phyloP scores from a whole-genome alignment of 768 basidiomycete genomes.

The Baorangia bicolor region DNA sequence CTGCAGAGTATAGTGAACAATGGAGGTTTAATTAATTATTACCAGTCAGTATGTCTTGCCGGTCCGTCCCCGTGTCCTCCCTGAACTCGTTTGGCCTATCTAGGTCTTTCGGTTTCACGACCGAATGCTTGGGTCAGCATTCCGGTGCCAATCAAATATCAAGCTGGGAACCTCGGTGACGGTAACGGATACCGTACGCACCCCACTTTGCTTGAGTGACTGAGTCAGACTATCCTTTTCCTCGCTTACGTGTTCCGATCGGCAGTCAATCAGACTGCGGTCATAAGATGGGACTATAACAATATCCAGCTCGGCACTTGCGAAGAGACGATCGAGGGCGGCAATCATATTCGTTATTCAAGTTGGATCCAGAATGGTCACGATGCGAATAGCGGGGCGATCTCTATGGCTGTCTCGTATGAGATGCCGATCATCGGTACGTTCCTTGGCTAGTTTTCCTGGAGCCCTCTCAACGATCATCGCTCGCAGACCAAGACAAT shows the following conservation, averaged over 20 bases:
- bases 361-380: conserved; percentile 81
- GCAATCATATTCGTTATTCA: conserved; percentile 86
- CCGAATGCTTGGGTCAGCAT: conserved; percentile 85
- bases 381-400: conserved; percentile 61
- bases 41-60: conserved; percentile 51
- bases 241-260: neutral
- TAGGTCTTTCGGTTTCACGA: conserved; percentile 65
- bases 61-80: neutral
- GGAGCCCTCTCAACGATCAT: neutral
- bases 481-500: conserved; percentile 54
- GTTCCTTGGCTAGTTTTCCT: conserved; percentile 22
- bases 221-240: neutral
- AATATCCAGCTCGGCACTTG: conserved; percentile 83
- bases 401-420: conserved; percentile 75
- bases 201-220: conserved; percentile 3
- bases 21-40: conserved; percentile 83
- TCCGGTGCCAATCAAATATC: conserved; percentile 64
- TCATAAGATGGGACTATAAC: conserved; percentile 84
- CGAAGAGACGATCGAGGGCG: conserved; percentile 80
- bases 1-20: conserved; percentile 55
- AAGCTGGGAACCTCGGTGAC: conserved; percentile 80
- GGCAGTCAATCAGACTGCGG: conserved; percentile 78
- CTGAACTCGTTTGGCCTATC: neutral
- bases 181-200: conserved; percentile 67
- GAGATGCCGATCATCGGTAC: conserved; percentile 63